These are phyloP conservation scores for Wickerhamomyces bisporus DNA, from an alignment of 805 yeast species.

Conservation along the genomic window DNA sequence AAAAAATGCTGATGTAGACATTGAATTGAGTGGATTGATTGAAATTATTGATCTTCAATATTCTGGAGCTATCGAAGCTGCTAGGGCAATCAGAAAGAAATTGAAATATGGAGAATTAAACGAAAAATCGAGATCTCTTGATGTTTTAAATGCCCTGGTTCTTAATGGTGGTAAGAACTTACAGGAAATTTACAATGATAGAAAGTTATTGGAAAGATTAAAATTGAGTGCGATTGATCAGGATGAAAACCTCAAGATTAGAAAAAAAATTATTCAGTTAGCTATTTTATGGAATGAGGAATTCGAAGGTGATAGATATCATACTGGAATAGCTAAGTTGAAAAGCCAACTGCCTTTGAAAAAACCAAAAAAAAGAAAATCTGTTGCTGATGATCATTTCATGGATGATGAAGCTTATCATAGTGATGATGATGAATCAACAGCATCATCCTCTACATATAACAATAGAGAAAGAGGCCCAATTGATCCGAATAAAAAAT, in stretches of 20 bases:
- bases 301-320: conserved; percentile 43
- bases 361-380: conserved; percentile 20
- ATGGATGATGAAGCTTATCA: conserved; percentile 50
- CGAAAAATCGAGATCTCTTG: conserved; percentile 68
- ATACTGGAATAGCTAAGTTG: conserved; percentile 43
- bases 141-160: conserved; percentile 51
- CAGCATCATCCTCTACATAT: conserved; percentile 4
- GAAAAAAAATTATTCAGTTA: conserved; percentile 42
- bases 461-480: neutral
- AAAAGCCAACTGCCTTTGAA: conserved; percentile 38
- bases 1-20: conserved; percentile 27
- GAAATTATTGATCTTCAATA: conserved; percentile 30
- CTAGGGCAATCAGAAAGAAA: conserved; percentile 83
- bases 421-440: conserved; percentile 23
- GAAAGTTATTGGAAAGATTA: conserved; percentile 60
- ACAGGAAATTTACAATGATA: conserved; percentile 55
- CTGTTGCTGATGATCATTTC: conserved; percentile 27
- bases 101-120: conserved; percentile 73
- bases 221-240: conserved; percentile 39
- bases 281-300: conserved; percentile 66
- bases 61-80: conserved; percentile 63
- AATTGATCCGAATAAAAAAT: conserved; percentile 40
- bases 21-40: conserved; percentile 29
- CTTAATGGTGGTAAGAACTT: conserved; percentile 43
- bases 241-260: conserved; percentile 42